Evolutionary conservation across 2,329 filamentous ascomycete genomes (phyloP).

Genomic region (Diaporthe batatas): DNA sequence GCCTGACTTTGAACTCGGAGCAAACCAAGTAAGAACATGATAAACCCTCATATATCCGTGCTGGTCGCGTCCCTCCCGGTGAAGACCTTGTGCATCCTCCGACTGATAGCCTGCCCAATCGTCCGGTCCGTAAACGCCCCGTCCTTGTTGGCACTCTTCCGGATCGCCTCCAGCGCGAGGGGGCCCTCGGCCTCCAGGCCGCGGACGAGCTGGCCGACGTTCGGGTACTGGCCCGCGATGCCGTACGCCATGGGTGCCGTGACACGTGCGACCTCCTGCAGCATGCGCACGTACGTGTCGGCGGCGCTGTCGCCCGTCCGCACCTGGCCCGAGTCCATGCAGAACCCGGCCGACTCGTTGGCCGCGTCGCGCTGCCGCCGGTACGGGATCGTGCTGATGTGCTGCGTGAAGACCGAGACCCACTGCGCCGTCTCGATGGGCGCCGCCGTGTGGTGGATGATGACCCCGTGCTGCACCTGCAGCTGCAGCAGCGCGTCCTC

Average conservation of each 20-base stretch:
- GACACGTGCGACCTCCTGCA: conserved; percentile 80
- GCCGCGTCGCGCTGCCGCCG: conserved; percentile 65
- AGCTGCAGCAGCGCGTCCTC: conserved; percentile 79
- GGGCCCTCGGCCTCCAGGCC: conserved; percentile 72
- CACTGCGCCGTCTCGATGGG: conserved; percentile 77
- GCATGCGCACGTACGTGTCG: conserved; percentile 81
- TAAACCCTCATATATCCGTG: conserved; percentile 62
- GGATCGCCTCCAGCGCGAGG: conserved; percentile 71
- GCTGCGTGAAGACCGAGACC: conserved; percentile 81
- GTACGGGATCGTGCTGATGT: conserved; percentile 83
- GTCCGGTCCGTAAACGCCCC: conserved; percentile 67
- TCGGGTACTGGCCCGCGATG: conserved; percentile 72
- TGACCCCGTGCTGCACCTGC: conserved; percentile 74
- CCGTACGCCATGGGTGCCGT: conserved; percentile 81
- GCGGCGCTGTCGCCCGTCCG: conserved; percentile 73
- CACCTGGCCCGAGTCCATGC: conserved; percentile 84
- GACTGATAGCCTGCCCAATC: conserved; percentile 71
- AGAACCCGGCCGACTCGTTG: conserved; percentile 73
- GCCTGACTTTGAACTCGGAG: no score
- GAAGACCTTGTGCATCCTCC: conserved; percentile 71
- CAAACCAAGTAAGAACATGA: background rate
- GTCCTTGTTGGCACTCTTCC: conserved; percentile 68
- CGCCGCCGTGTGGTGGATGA: conserved; percentile 77
- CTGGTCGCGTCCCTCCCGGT: conserved; percentile 67
- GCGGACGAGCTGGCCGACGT: conserved; percentile 68